Evolutionary conservation across 2,329 filamentous ascomycete species (phyloP).

Genomic region (Claviceps fusiformis): DNA sequence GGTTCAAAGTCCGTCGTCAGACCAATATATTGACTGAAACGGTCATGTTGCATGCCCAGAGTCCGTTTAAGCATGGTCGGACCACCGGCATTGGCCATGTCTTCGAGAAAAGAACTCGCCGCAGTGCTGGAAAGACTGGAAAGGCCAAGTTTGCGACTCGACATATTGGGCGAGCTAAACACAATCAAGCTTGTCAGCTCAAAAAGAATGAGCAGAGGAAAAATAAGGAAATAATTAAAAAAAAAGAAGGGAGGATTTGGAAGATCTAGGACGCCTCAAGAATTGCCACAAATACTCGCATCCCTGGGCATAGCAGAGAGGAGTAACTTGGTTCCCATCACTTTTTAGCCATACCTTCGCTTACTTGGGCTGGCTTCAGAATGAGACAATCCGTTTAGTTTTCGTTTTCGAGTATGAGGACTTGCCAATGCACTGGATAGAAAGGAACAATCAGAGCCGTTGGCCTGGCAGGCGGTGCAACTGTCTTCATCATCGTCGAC

Average conservation of each 20-base stretch:
- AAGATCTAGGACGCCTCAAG: neutral
- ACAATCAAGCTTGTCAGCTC: conserved; percentile 5
- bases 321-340: neutral
- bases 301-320: neutral
- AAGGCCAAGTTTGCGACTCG: conserved; percentile 37
- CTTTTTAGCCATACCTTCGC: conserved; percentile 47
- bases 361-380: conserved; percentile 46
- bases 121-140: conserved; percentile 48
- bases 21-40: conserved; percentile 73
- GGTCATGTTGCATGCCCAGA: conserved; percentile 62
- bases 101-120: conserved; percentile 50
- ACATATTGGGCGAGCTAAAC: conserved; percentile 41
- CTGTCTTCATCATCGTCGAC: conserved; percentile 59
- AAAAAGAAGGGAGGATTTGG: neutral
- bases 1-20: conserved; percentile 74
- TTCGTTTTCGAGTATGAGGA: conserved; percentile 67
- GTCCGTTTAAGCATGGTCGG: conserved; percentile 54
- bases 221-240: no score
- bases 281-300: neutral
- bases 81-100: conserved; percentile 57
- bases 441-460: conserved; percentile 68
- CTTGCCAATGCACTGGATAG: conserved; percentile 37
- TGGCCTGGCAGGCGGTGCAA: conserved; percentile 66
- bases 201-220: neutral
- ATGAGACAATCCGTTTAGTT: conserved; percentile 50